These are phyloP conservation scores for Xylaria sp. DNA, from an alignment of 2,329 filamentous ascomycete genomes.

Conservation along the genomic window DNA sequence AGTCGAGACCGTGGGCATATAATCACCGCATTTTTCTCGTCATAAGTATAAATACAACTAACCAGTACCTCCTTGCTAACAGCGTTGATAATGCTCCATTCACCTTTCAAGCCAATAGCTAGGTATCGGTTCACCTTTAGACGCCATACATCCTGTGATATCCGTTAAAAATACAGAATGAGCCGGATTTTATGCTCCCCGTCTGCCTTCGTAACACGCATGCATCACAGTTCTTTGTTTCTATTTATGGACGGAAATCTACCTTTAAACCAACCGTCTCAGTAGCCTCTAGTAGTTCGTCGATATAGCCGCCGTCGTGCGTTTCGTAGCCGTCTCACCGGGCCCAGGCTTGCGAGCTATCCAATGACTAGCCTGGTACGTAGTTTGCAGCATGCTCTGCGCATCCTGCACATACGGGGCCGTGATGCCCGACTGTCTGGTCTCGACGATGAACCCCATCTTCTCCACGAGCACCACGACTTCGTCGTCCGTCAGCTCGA, in stretches of 20 bases:
- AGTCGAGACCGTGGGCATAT: neutral
- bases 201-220: neutral
- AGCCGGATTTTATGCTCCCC: constrained; percentile 16
- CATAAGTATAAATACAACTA: neutral
- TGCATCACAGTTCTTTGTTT: neutral
- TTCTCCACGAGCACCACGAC: constrained; percentile 78
- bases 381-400: constrained; percentile 85
- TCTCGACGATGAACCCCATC: constrained; percentile 80
- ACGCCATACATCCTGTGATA: constrained; percentile 17
- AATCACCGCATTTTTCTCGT: neutral
- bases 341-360: constrained; percentile 76
- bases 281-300: neutral
- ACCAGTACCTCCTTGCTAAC: neutral
- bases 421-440: constrained; percentile 65
- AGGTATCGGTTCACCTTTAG: constrained; percentile 13
- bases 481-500: constrained; percentile 91
- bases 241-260: neutral
- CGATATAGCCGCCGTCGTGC: neutral
- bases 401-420: constrained; percentile 89
- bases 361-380: constrained; percentile 86
- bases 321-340: neutral
- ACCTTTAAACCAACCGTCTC: neutral
- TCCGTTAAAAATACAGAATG: constrained; percentile 14
- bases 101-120: neutral
- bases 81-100: neutral